Percentiles rank a stretch among this genome's conserved stretches.
Evolutionary conservation across 1,284 basidiomycete genomes (phyloP).

Genomic region (Cutaneotrichosporon curvatum): DNA sequence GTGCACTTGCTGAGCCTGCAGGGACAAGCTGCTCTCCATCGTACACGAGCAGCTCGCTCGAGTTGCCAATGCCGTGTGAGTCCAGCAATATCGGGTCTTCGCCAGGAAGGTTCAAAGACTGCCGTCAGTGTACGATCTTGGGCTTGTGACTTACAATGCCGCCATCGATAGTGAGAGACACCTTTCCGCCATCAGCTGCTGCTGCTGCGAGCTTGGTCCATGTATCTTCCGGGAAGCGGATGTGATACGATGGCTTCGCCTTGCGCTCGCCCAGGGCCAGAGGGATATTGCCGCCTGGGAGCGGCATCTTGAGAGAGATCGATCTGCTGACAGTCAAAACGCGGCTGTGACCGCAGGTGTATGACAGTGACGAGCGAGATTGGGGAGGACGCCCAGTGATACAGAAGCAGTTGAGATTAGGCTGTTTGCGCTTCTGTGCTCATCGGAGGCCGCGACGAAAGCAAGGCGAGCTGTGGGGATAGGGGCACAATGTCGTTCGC

Average conservation of each 20-base stretch:
- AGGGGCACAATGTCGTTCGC: too few relatives aligned
- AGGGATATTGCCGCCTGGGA: slow-evolving; percentile 21
- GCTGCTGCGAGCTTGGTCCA: slow-evolving; percentile 23
- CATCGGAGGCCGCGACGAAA: too few relatives aligned
- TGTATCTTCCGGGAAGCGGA: slow-evolving; percentile 35
- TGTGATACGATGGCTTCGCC: slow-evolving; percentile 24
- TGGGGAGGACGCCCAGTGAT: too few relatives aligned
- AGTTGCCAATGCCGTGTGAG: slow-evolving; percentile 15
- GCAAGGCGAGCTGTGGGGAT: too few relatives aligned
- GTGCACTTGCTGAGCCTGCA: slow-evolving; percentile 32
- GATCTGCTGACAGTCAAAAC: too few relatives aligned
- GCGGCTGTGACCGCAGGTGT: too few relatives aligned
- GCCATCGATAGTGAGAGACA: slow-evolving; percentile 18
- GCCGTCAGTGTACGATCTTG: slow-evolving; percentile 1
- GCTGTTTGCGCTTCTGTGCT: too few relatives aligned
- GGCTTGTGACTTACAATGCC: slow-evolving; percentile 20
- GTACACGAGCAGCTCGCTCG: slow-evolving; percentile 27
- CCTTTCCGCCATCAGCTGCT: slow-evolving; percentile 7
- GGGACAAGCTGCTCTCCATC: slow-evolving; percentile 15
- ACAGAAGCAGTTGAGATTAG: too few relatives aligned
- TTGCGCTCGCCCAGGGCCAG: slow-evolving; percentile 9
- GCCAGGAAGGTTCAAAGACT: slow-evolving; percentile 27
- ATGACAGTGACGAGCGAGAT: too few relatives aligned
- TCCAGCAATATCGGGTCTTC: slow-evolving; percentile 22
- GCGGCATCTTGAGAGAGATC: too few relatives aligned